Evolutionary conservation across 768 basidiomycete genomes (phyloP).

Genomic region (Ramaria sp.): DNA sequence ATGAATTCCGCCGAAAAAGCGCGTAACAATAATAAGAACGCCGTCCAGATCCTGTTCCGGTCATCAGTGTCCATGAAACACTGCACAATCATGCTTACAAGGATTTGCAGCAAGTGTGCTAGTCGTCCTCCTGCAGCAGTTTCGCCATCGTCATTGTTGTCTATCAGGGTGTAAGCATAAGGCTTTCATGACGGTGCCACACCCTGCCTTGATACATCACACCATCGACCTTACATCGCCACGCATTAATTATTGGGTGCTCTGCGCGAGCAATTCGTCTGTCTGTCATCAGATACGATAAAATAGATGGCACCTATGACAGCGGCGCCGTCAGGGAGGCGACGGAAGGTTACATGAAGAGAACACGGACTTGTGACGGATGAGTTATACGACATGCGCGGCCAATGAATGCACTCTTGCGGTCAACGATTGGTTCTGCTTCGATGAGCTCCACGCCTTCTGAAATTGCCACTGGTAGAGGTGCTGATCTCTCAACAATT

Average conservation of each 20-base stretch:
- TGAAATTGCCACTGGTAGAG: constrained; percentile 27
- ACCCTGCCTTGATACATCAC: constrained; percentile 63
- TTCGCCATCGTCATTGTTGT: constrained; percentile 94
- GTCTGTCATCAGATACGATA: constrained; percentile 61
- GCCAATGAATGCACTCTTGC: constrained; percentile 80
- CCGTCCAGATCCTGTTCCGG: constrained; percentile 56
- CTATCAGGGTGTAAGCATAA: constrained; percentile 25
- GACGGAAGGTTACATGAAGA: constrained; percentile 15
- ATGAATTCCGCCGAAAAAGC: constrained; percentile 89
- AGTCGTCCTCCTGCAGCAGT: constrained; percentile 84
- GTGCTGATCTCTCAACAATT: background rate
- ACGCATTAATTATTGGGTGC: constrained; percentile 74
- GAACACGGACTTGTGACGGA: constrained; percentile 51
- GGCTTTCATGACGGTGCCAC: background rate
- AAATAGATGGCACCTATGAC: constrained; percentile 51
- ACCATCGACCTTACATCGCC: constrained; percentile 60
- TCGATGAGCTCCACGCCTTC: constrained; percentile 55
- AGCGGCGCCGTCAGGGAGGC: background rate
- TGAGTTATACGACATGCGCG: constrained; percentile 72
- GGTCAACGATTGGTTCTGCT: constrained; percentile 74
- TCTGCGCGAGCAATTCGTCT: constrained; percentile 62
- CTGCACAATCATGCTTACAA: constrained; percentile 34
- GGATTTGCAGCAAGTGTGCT: constrained; percentile 82
- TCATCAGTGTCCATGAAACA: background rate
- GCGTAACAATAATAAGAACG: constrained; percentile 84